Percentiles rank a stretch among this genome's conserved stretches.
Conservation (phyloP, 768 basidiomycete species). For the Lentinula sp. region DNA sequence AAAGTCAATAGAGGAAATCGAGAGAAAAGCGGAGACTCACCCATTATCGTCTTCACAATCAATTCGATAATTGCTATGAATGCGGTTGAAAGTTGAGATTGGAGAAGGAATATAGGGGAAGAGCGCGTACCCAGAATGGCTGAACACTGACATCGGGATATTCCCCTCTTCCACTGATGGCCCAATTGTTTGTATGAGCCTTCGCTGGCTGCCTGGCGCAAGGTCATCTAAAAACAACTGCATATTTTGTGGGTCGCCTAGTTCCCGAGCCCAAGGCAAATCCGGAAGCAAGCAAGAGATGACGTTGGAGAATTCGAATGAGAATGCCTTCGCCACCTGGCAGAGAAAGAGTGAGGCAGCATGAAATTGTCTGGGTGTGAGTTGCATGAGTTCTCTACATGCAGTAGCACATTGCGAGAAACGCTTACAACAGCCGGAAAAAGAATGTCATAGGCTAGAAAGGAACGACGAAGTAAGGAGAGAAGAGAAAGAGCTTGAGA, state of each 20-base stretch:
- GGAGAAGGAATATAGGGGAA: background rate
- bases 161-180: background rate
- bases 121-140: background rate
- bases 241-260: background rate
- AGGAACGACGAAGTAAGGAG: background rate
- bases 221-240: background rate
- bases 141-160: background rate
- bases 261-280: background rate
- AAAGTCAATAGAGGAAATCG: background rate
- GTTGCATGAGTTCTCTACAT: background rate
- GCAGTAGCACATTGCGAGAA: background rate
- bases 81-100: background rate
- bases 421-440: background rate
- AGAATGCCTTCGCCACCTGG: background rate
- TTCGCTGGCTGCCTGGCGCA: background rate
- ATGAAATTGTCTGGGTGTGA: background rate
- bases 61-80: background rate
- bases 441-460: background rate
- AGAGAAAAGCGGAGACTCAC: background rate
- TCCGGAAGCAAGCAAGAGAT: background rate
- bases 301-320: background rate
- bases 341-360: background rate
- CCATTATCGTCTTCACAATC: background rate
- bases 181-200: background rate
- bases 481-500: background rate